A percentile compares a stretch with the other conserved stretches of the same genome.
Evolutionary conservation across 495 filamentous ascomycete genomes (phyloP).

Genomic region (Talaromyces stipitatus): DNA sequence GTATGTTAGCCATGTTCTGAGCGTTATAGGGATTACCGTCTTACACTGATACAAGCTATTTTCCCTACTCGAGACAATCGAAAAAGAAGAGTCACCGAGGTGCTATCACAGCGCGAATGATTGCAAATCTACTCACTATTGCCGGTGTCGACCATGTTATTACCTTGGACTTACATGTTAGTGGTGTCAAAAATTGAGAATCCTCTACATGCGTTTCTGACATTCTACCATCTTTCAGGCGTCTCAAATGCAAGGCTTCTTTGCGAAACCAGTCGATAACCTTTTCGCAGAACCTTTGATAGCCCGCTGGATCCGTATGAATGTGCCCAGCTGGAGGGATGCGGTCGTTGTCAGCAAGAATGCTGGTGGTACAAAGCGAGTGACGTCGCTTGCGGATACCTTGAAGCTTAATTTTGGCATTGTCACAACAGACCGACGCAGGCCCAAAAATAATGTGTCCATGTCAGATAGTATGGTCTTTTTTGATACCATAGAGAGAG

Average conservation of each 20-base stretch:
- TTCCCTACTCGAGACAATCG: conserved; percentile 96
- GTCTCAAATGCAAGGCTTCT: conserved; percentile 98
- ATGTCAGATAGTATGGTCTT: conserved; percentile 61
- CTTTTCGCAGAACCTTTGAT: conserved; percentile 94
- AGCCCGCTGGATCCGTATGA: conserved; percentile 88
- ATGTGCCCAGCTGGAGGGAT: conserved; percentile 79
- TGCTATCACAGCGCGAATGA: conserved; percentile 92
- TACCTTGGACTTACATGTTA: conserved; percentile 87
- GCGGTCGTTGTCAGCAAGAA: conserved; percentile 98
- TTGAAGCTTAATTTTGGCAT: conserved; percentile 96
- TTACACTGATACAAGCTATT: conserved; percentile 50
- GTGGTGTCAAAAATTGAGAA: conserved; percentile 10
- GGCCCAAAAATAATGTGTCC: conserved; percentile 42
- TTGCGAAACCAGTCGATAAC: conserved; percentile 96
- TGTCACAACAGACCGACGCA: conserved; percentile 85
- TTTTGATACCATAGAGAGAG: conserved; percentile 38
- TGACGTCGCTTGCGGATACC: conserved; percentile 93
- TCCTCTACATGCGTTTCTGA: background rate
- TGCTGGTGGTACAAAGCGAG: conserved; percentile 90
- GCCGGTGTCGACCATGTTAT: conserved; percentile 96
- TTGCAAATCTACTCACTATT: conserved; percentile 87
- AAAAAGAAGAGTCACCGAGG: conserved; percentile 98
- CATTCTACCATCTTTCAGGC: conserved; percentile 35
- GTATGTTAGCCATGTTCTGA: conserved; percentile 25
- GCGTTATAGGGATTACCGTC: background rate